Base-by-base conservation (phyloP, 345 rosid genomes). In the Eucalyptus regnans region DNA sequence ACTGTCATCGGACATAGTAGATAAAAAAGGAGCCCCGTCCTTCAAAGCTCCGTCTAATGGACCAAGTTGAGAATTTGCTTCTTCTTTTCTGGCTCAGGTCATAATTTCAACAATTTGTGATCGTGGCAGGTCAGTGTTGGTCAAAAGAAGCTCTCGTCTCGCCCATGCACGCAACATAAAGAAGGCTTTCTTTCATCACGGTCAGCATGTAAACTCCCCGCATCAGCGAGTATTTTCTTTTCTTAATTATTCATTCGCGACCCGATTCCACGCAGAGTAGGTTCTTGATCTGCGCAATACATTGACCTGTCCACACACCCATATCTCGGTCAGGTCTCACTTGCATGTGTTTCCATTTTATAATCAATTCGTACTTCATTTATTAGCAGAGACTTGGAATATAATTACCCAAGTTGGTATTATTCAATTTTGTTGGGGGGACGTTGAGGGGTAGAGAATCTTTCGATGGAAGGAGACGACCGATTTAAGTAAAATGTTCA, bases 121-220 rank as follows among this genome's bases (percentile, higher is more conserved):
- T 90, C 87, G 92, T 89, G 94, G 90, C 86, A 71, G 88, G 87
- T 80, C 86, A n/a, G 20, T 62, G 87, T 88, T 90, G 90, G 92
- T 86, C 86, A 87, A 84, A 91, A 87, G 88, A 92, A 88, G 43
- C 84, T 37, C 84, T 41, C 27, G 48, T 76, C 62, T 90, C 60
- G 76, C 49, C 88, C 92, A 91, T 92, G 93, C 93, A 93, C 92
- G 93, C 92, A 91, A 93, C 31, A 18, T 46, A 86, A 85, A 41
- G 52, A 44, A 86, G 41, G 56, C 48, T 41, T 20, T 41, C 84
- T 90, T 86, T 85, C 88, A 90, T 89, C 93, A 86, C 64, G 8
- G 41, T 87, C 86, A 91, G 95, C 94, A 91, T 91, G 94, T 50
- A 23, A 60, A 50, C 49, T 51, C n/a, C 46, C 86, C 68, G 81